Evolutionary conservation across 345 rosid species (phyloP), one percentile per base, ranked within the genome.

Genomic region (Stellera chamaejasme): DNA sequence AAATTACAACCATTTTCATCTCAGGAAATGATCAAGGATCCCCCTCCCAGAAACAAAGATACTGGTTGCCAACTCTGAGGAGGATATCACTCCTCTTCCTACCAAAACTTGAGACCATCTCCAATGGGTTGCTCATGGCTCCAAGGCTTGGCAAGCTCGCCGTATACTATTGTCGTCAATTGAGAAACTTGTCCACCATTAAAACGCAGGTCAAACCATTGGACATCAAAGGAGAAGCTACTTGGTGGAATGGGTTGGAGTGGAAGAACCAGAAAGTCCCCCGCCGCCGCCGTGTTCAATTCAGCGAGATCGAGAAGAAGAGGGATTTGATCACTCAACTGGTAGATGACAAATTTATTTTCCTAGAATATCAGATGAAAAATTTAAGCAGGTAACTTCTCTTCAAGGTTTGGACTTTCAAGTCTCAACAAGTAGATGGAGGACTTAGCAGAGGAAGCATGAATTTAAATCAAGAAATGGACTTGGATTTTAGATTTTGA

Each of bases 171-270:
- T 59, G 63, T 43, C 55, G 46, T 2, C 23, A 41, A 7, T 54
- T 59, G n/a, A 25, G 6, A 32, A 32, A 7, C 13, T 15, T 59
- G 19, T 48, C 46, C 6, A 4, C 14, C 5, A 16, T 1, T 28
- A 41, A 48, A 15, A 3, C 43, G 48, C 63, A 32, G 49, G 63
- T n/a, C 11, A 14, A 11, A 2, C 23, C 16, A 11, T 47, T 59
- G 47, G 39, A 3, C 32, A 32, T 49, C 46, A 59, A 41, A 16
- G 63, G 63, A 13, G 54, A 59, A 26, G 13, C 6, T 10, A 19
- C 16, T 3, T 59, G 63, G 63, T 59, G 63, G 63, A 46, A 59
- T 14, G 63, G 46, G 41, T 32, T 59, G 47, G 8, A 48, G 16
- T 59, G 63, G 63, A 48, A 28, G 9, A 32, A 32, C 39, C 39